A percentile compares a stretch with the other conserved stretches of the same genome.
Conservation (phyloP, 2,329 filamentous ascomycete genomes). For the Diaporthe citrichinensis region DNA sequence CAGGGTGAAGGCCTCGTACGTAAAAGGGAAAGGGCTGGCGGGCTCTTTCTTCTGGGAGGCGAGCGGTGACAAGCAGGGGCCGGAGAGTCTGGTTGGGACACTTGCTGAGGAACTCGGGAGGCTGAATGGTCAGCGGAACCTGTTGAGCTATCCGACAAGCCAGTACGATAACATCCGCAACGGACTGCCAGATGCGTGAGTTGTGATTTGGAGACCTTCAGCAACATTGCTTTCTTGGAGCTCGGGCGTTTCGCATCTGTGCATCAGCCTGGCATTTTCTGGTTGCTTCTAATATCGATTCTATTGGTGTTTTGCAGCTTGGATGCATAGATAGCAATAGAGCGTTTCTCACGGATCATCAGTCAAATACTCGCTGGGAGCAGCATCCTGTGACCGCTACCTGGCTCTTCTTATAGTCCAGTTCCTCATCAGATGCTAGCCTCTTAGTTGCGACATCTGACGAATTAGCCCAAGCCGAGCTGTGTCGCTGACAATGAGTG, state of each 20-base stretch:
- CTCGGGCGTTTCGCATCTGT: conserved; percentile 16
- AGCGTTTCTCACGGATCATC: background rate
- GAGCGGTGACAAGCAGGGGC: conserved; percentile 71
- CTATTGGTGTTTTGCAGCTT: background rate
- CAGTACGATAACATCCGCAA: conserved; percentile 70
- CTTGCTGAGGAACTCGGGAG: conserved; percentile 61
- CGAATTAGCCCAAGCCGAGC: background rate
- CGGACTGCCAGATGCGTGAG: conserved; percentile 45
- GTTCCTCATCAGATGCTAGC: background rate
- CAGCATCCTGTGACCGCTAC: background rate
- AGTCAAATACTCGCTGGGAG: background rate
- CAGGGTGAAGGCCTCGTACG: conserved; percentile 73
- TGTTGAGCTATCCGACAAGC: conserved; percentile 69
- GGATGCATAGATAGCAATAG: background rate
- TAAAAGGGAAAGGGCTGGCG: conserved; percentile 72
- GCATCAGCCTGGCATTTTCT: background rate
- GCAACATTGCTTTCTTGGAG: background rate
- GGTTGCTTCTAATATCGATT: background rate
- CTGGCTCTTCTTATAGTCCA: background rate
- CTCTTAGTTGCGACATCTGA: background rate
- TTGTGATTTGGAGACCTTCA: background rate
- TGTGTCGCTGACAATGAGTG: background rate
- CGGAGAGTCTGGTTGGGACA: conserved; percentile 70
- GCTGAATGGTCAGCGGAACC: conserved; percentile 66
- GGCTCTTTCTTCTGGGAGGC: conserved; percentile 91